A percentile compares a stretch with the other conserved stretches of the same genome.
phyloP scores from a whole-genome alignment of 2,329 filamentous ascomycete genomes.

The Penicillium palitans region DNA sequence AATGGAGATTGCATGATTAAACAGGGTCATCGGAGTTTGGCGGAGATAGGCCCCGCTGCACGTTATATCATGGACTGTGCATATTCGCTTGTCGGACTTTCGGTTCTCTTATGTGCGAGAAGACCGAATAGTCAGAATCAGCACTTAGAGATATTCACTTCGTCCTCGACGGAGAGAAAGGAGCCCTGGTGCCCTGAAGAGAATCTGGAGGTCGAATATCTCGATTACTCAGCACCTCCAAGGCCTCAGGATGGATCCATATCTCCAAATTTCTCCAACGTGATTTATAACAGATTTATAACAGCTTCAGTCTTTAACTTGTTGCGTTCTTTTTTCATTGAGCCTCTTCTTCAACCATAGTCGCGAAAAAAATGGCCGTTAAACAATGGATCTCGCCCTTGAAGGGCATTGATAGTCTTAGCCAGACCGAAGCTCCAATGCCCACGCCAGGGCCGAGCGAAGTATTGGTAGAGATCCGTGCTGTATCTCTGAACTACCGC shows the following conservation, averaged over 20 bases:
- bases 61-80: background rate
- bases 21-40: constrained; percentile 15
- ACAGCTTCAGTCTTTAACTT: background rate
- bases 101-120: background rate
- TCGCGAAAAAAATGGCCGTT: constrained; percentile 21
- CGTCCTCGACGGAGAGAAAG: background rate
- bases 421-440: constrained; percentile 46
- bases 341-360: background rate
- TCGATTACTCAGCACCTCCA: constrained; percentile 8
- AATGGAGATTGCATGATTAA: constrained; percentile 6
- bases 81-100: background rate
- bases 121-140: background rate
- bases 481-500: constrained; percentile 57
- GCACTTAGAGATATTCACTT: too few relatives aligned
- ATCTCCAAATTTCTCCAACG: constrained; percentile 9
- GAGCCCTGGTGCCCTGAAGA: background rate
- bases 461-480: constrained; percentile 53
- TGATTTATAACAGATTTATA: background rate
- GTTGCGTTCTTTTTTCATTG: background rate
- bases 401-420: constrained; percentile 58
- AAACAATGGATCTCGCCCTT: constrained; percentile 57
- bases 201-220: background rate
- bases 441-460: constrained; percentile 54
- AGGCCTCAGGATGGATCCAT: background rate
- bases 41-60: constrained; percentile 15